phyloP scores from a whole-genome alignment of 129 eudicot species.

The Ambrosia trifida region DNA sequence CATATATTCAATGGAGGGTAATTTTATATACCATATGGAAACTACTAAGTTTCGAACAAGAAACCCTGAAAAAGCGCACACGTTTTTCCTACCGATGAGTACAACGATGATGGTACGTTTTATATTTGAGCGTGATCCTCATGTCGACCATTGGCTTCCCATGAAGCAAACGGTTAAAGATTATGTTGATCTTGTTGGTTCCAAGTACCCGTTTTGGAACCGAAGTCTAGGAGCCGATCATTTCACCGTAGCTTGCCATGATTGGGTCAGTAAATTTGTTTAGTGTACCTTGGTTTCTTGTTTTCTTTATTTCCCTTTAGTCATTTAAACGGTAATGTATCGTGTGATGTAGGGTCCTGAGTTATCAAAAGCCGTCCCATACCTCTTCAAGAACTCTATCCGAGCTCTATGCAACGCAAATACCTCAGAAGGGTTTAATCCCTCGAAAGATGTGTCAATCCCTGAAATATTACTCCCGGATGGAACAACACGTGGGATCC shows the following conservation, averaged over 20 bases:
- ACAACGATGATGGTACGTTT: constrained; percentile 43
- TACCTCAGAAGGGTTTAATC: constrained; percentile 67
- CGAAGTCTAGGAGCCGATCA: constrained; percentile 65
- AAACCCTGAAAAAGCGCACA: constrained; percentile 50
- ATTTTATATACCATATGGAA: constrained; percentile 54
- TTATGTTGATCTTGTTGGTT: constrained; percentile 45
- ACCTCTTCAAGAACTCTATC: constrained; percentile 54
- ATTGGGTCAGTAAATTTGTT: constrained; percentile 46
- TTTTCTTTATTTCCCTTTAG: neutral
- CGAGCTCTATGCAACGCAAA: constrained; percentile 83
- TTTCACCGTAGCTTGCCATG: constrained; percentile 66
- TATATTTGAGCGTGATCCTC: constrained; percentile 44
- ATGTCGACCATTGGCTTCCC: constrained; percentile 52
- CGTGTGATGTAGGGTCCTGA: constrained; percentile 62
- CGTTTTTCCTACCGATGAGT: constrained; percentile 59
- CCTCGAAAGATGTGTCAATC: constrained; percentile 64
- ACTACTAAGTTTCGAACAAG: constrained; percentile 45
- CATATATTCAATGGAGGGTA: constrained; percentile 60
- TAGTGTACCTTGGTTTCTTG: neutral
- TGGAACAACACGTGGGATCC: constrained; percentile 43
- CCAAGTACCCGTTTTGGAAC: constrained; percentile 61
- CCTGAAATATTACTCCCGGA: constrained; percentile 69
- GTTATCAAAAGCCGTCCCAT: constrained; percentile 51
- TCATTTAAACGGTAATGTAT: neutral
- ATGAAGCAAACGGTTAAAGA: constrained; percentile 50